Evolutionary conservation across 176 grass and related monocot genomes (phyloP), one percentile per base, ranked within the genome.

Genomic region (Oropetium thomaeum): DNA sequence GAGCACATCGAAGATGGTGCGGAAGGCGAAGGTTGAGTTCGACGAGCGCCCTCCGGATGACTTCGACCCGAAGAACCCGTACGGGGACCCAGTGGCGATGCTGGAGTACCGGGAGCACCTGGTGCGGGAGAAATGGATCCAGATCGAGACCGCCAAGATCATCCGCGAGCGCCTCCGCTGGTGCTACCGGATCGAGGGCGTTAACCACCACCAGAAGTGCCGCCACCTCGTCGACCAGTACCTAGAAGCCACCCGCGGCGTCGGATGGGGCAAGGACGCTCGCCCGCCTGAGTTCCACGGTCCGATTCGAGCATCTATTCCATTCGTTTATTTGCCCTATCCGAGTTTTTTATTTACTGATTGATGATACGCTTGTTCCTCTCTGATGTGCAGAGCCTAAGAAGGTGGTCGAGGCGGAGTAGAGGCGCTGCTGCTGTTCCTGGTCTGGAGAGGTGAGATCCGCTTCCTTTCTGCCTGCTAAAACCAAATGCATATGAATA

Each of bases 131-230:
- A 99, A 99, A 66, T 99, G 91, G 89, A 99, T 99, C 87, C 91
- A 99, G 87, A 99, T 99, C 87, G 96, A 99, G 73, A 99, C 91
- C 20, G 96, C 96, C 49, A 99, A 99, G 96, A 99, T 99, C 79
- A 84, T 99, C 74, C 82, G 96, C 51, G 96, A 99, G 27, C 88
- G 91, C 75, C 86, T 99, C 44, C 86, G 86, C 61, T 98, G 95
- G 95, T 98, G 95, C 88, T 98, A 98, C 76, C 88, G 95, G 41
- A 77, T 98, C 49, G 95, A 98, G 79, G 95, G 95, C 61, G 29
- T 98, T 67, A 98, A 94, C 81, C 95, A 98, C 77, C 83, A 77
- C 71, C 70, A 84, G n/a, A 98, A 98, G 57, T 98, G 95, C 82
- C 88, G 86, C 75, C 90, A 98, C 81, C 95, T 98, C 70, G 95